phyloP scores from a whole-genome alignment of 192 early-diverging fungal genomes.

The Rhizoclosmatium sp. region DNA sequence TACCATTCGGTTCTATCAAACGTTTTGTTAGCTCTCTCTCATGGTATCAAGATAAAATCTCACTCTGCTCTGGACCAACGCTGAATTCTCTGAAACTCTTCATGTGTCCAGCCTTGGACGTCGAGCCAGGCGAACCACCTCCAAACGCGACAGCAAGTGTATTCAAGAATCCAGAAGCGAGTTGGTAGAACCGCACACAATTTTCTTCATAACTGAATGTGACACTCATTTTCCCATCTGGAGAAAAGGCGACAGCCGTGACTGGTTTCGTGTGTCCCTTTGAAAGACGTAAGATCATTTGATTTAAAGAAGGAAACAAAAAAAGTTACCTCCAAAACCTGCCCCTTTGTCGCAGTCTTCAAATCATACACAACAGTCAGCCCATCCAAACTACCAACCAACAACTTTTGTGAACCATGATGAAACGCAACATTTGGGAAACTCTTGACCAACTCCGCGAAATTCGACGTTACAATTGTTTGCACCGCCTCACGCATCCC shows the following conservation, averaged over 20 bases:
- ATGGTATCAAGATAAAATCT: background rate
- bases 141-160: slow-evolving; percentile 63
- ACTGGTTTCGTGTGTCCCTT: slow-evolving; percentile 76
- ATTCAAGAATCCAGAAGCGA: slow-evolving; percentile 73
- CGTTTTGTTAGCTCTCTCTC: background rate
- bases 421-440: slow-evolving; percentile 82
- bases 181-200: slow-evolving; percentile 78
- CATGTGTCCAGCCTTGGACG: slow-evolving; percentile 49
- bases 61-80: slow-evolving; percentile 52
- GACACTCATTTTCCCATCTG: slow-evolving; percentile 78
- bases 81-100: slow-evolving; percentile 57
- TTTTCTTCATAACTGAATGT: slow-evolving; percentile 74
- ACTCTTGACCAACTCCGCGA: slow-evolving; percentile 60
- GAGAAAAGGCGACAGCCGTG: slow-evolving; percentile 76
- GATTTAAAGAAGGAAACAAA: background rate
- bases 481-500: slow-evolving; percentile 75
- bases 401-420: slow-evolving; percentile 74
- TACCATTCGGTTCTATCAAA: slow-evolving; percentile 20
- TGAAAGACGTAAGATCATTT: background rate
- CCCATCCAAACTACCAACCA: slow-evolving; percentile 79
- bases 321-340: slow-evolving; percentile 72
- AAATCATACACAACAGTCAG: slow-evolving; percentile 81
- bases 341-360: slow-evolving; percentile 78
- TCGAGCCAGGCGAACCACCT: slow-evolving; percentile 38
- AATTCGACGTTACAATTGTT: slow-evolving; percentile 66